Evolutionary conservation across 805 yeast genomes (phyloP).

Genomic region (Yamadazyma phyllophila): DNA sequence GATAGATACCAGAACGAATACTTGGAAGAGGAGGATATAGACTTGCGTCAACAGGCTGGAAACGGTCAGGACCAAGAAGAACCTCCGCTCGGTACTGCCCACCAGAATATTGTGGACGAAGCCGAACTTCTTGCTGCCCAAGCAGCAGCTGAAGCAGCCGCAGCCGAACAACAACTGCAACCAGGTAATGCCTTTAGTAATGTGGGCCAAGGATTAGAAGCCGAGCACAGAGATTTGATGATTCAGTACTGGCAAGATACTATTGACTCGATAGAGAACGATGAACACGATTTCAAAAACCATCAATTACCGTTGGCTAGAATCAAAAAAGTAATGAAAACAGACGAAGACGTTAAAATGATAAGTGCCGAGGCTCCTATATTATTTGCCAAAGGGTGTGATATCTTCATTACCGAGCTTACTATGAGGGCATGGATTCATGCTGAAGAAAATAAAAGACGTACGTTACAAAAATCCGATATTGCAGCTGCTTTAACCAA

Average conservation of each 20-base stretch:
- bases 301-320: constrained; percentile 95
- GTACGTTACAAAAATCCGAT: constrained; percentile 92
- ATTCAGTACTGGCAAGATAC: constrained; percentile 98
- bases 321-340: constrained; percentile 95
- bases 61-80: constrained; percentile 3
- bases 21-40: constrained; percentile 12
- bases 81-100: constrained; percentile 8
- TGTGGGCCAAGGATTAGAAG: constrained; percentile 89
- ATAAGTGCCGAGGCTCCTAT: constrained; percentile 98
- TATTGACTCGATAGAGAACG: constrained; percentile 83
- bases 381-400: constrained; percentile 96
- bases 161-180: constrained; percentile 42
- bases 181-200: constrained; percentile 74
- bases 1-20: constrained; percentile 14
- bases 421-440: constrained; percentile 99
- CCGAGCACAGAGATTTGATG: constrained; percentile 81
- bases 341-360: constrained; percentile 97
- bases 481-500: constrained; percentile 93
- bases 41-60: constrained; percentile 6
- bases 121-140: constrained; percentile 44
- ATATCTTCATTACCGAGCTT: constrained; percentile 91
- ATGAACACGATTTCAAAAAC: constrained; percentile 86
- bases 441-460: constrained; percentile 92
- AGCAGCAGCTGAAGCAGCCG: constrained; percentile 48
- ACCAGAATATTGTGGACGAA: constrained; percentile 35